Evolutionary conservation across 257 asterid species (phyloP), one percentile per base, ranked within the genome.

Genomic region (Cruciata laevipes): DNA sequence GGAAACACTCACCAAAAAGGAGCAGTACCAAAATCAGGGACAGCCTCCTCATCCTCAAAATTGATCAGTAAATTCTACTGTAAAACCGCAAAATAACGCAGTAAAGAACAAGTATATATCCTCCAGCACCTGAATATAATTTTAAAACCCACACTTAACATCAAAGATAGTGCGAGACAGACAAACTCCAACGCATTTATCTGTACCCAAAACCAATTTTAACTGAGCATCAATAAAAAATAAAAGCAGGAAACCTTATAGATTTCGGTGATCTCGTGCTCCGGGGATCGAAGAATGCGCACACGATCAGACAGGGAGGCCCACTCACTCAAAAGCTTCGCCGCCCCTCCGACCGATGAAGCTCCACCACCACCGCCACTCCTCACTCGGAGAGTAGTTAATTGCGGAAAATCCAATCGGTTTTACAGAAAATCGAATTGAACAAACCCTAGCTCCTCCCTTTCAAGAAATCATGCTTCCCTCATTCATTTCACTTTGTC

Each of bases 211-310:
- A 12, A 58, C 2, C 5, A 12, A 42, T 4, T 33, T 33, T 4
- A 33, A 0, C 4, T 7, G 4, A 33, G 38, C 38, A 33, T 33
- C 38, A 4, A 33, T 33, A 33, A 56, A 56, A 56, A 51, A 72
- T 7, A 32, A 75, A 72, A 49, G 65, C 23, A 61, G 23, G 60
- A 63, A 55, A 67, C 71, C 71, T 67, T 77, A 61, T 61, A 25
- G 78, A 77, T 44, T 67, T 61, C 77, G 75, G 82, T 77, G 75
- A 83, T 77, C 85, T 83, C 81, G 89, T 80, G 95, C 80, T 83
- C 86, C 71, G 67, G 24, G 38, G 55, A 33, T 33, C 52, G 31
- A 32, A 49, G 81, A 76, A 81, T 32, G 75, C 56, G 71, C 61
- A 60, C 52, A 21, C 69, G 69, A 62, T 62, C 74, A 62, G 74